phyloP scores from a whole-genome alignment of 1,139 yeast species.

The Trichomonascaceae sp. region DNA sequence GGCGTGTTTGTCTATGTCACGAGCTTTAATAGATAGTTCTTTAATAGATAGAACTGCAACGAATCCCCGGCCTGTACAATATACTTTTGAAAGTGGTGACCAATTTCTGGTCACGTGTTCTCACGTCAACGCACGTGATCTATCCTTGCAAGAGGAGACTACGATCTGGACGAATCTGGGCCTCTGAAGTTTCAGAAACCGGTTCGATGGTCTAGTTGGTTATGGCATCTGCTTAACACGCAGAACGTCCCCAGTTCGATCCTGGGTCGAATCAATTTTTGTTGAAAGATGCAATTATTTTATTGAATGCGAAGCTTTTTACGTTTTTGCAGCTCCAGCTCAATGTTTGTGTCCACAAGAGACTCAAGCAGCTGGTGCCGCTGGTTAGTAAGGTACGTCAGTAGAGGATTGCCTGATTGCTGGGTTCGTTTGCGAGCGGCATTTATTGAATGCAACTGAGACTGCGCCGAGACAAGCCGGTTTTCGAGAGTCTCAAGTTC shows the following conservation, averaged over 20 bases:
- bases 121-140: no score
- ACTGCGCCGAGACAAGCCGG: conserved; percentile 11
- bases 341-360: conserved; percentile 20
- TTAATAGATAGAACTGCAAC: no score
- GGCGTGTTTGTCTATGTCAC: no score
- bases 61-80: no score
- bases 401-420: conserved; percentile 13
- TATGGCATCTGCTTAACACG: conserved; percentile 99
- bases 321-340: neutral
- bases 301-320: neutral
- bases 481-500: conserved; percentile 13
- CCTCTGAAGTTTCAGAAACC: no score
- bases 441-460: conserved; percentile 14
- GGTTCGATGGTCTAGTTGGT: conserved; percentile 95
- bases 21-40: no score
- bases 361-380: conserved; percentile 17
- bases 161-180: no score
- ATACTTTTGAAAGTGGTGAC: no score
- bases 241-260: conserved; percentile 99
- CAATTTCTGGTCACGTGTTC: no score
- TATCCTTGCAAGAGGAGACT: no score
- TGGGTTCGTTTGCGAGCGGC: conserved; percentile 14
- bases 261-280: conserved; percentile 85
- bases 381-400: conserved; percentile 15
- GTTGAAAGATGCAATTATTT: neutral